These are phyloP conservation scores for Angomonas ambiguus DNA, from an alignment of 208 protist genomes.

Conservation along the genomic window DNA sequence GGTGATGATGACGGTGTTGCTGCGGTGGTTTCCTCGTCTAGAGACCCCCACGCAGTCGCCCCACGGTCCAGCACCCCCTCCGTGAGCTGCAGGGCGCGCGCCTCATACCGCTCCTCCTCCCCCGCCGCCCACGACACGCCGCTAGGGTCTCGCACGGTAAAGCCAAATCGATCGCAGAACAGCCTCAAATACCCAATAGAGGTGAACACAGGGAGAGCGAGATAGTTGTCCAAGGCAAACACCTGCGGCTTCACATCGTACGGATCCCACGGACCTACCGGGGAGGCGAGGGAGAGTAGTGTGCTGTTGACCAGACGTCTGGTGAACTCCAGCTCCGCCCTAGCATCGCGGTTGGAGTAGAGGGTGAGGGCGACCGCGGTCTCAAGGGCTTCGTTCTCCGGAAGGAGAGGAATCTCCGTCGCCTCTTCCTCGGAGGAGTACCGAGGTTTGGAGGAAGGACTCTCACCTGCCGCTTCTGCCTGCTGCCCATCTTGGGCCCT, in stretches of 20 bases:
- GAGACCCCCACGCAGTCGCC: neutral
- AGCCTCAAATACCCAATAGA: slow-evolving; percentile 61
- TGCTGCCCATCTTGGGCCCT: slow-evolving; percentile 2
- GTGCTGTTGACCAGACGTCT: slow-evolving; percentile 67
- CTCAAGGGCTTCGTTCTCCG: slow-evolving; percentile 64
- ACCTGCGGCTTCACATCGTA: slow-evolving; percentile 88
- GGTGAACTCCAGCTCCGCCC: slow-evolving; percentile 78
- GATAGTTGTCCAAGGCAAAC: slow-evolving; percentile 79
- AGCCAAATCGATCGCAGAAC: slow-evolving; percentile 69
- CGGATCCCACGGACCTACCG: slow-evolving; percentile 74
- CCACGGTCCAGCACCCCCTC: neutral
- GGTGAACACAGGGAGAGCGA: slow-evolving; percentile 86
- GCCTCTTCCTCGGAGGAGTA: neutral
- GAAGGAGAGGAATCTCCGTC: slow-evolving; percentile 35
- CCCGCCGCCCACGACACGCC: slow-evolving; percentile 72
- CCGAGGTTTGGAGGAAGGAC: slow-evolving; percentile 1
- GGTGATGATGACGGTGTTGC: no score
- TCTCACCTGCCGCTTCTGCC: neutral
- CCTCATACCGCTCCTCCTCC: neutral
- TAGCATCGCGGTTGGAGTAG: slow-evolving; percentile 65
- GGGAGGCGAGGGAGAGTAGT: slow-evolving; percentile 77
- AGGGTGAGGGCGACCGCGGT: slow-evolving; percentile 72
- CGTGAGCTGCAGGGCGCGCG: neutral
- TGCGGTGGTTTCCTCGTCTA: neutral
- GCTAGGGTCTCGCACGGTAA: slow-evolving; percentile 71